Conservation (phyloP, 202 grass and related monocot species). For the Setaria italica region DNA sequence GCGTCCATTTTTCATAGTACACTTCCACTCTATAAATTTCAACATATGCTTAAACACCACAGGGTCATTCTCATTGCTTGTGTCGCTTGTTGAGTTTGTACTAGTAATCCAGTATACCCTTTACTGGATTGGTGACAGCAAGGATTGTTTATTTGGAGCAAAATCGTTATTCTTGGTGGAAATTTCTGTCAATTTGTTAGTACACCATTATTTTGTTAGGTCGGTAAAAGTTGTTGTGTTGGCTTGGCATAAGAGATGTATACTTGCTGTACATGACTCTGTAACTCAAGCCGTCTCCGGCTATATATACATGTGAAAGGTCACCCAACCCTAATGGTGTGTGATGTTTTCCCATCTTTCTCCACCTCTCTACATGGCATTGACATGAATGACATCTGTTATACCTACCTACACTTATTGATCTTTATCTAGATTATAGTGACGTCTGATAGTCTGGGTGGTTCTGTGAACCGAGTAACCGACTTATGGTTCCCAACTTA, state of each 20-base stretch:
- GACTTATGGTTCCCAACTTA: neutral
- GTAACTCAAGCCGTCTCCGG: too few relatives aligned
- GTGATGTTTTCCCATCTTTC: too few relatives aligned
- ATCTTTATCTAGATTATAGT: neutral
- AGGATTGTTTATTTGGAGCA: neutral
- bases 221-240: neutral
- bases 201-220: neutral
- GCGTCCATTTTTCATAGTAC: neutral
- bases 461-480: neutral
- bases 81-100: slow-evolving; percentile 26
- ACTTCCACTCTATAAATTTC: neutral
- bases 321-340: too few relatives aligned
- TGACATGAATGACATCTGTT: slow-evolving; percentile 9
- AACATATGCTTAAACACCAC: neutral
- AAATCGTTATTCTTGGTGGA: slow-evolving; percentile 1
- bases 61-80: neutral
- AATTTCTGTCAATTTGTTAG: neutral
- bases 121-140: slow-evolving; percentile 20
- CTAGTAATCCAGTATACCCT: neutral
- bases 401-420: neutral
- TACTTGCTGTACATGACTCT: too few relatives aligned
- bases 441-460: neutral
- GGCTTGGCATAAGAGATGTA: neutral
- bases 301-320: too few relatives aligned
- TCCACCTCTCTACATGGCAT: too few relatives aligned